Conservation (phyloP, 2,329 filamentous ascomycete species). For the Botrytis porri region DNA sequence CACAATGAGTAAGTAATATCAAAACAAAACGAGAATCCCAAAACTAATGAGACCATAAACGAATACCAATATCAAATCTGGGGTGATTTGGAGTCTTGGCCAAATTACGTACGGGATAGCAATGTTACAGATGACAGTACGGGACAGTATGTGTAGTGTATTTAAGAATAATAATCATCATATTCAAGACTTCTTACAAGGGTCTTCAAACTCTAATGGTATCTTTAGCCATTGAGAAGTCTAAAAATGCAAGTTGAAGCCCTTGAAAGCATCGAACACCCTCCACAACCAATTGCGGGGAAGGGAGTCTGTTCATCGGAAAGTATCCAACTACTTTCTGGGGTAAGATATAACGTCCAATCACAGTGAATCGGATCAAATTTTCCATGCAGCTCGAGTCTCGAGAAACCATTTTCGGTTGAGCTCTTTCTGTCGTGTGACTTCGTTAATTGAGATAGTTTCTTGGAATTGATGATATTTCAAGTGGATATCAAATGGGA, state of each 20-base stretch:
- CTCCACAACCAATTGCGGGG: conserved; percentile 8
- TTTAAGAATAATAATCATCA: not conserved
- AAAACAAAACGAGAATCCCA: not conserved
- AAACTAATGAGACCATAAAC: conserved; percentile 5
- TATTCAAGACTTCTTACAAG: not conserved
- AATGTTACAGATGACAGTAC: conserved; percentile 1
- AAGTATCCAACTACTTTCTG: not conserved
- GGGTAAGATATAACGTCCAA: not conserved
- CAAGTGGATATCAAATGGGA: not conserved
- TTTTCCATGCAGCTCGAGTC: conserved; percentile 4
- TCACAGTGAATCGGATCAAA: not conserved
- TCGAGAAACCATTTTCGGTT: not conserved
- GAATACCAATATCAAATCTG: not conserved
- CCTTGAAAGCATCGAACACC: not conserved
- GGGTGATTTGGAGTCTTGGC: not conserved
- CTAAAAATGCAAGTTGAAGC: not conserved
- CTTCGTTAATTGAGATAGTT: conserved; percentile 2
- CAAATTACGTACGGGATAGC: not conserved
- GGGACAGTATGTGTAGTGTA: not conserved
- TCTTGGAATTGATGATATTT: not conserved
- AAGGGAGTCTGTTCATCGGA: not conserved
- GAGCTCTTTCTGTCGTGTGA: conserved; percentile 4
- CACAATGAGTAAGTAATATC: not conserved
- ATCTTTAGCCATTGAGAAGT: not conserved
- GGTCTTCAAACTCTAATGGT: not conserved